Evolutionary conservation across 2,329 filamentous ascomycete species (phyloP).

Genomic region (Neofusicoccum laricinum): DNA sequence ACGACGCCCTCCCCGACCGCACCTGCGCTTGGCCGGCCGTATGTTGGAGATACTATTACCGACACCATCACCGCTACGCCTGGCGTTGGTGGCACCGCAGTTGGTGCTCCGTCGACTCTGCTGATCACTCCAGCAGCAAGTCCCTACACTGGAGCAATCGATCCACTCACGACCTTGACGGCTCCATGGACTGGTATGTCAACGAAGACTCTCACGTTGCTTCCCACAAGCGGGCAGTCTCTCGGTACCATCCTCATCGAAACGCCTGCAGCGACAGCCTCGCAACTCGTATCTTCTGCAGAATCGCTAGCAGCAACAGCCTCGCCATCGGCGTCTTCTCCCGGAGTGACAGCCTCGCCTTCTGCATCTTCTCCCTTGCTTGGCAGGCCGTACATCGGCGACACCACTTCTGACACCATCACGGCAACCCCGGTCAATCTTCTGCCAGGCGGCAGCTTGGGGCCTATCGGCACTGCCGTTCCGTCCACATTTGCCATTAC

Average conservation of each 20-base stretch:
- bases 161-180: neutral
- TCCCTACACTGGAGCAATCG: neutral
- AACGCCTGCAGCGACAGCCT: neutral
- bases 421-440: neutral
- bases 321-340: neutral
- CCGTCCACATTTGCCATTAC: neutral
- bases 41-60: neutral
- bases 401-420: neutral
- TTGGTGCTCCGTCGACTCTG: neutral
- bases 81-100: too few species aligned
- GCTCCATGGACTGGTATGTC: neutral
- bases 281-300: neutral
- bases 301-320: neutral
- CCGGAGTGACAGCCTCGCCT: too few species aligned
- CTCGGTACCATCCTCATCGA: neutral
- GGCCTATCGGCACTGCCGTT: neutral
- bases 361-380: neutral
- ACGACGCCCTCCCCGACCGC: neutral
- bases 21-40: neutral
- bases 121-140: neutral
- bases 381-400: neutral
- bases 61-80: neutral
- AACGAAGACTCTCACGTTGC: neutral
- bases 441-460: too few species aligned
- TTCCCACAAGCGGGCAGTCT: neutral